Evolutionary conservation across 2,329 filamentous ascomycete species (phyloP).

Genomic region (Clonostachys byssicola): DNA sequence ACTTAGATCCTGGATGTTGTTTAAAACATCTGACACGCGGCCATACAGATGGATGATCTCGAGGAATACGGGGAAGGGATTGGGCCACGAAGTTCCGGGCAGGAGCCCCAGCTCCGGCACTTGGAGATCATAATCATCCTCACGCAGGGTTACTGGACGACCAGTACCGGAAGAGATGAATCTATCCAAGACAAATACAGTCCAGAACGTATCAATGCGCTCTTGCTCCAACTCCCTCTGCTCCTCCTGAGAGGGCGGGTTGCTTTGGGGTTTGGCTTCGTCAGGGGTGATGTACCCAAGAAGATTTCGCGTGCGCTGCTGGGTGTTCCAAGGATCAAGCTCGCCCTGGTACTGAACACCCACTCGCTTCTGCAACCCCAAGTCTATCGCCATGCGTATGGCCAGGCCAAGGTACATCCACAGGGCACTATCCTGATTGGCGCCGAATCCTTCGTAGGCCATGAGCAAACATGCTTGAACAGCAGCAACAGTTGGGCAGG

Average conservation of each 20-base stretch:
- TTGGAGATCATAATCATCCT: conserved; percentile 79
- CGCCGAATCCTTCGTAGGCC: conserved; percentile 86
- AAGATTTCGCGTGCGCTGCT: conserved; percentile 29
- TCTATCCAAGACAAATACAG: conserved; percentile 81
- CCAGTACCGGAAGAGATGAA: conserved; percentile 87
- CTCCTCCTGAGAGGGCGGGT: conserved; percentile 40
- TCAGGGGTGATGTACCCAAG: conserved; percentile 1
- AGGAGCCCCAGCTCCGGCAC: conserved; percentile 51
- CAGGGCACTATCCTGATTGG: conserved; percentile 80
- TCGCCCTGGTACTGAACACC: conserved; percentile 62
- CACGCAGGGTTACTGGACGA: conserved; percentile 75
- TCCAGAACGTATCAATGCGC: conserved; percentile 84
- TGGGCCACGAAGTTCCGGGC: conserved; percentile 64
- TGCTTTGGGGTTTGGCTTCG: conserved; percentile 19
- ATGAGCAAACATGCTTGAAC: conserved; percentile 81
- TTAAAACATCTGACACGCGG: conserved; percentile 77
- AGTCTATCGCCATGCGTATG: conserved; percentile 76
- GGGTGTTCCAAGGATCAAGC: conserved; percentile 43
- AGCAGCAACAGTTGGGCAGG: conserved; percentile 76
- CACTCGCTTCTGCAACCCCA: conserved; percentile 78
- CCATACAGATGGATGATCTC: conserved; percentile 85
- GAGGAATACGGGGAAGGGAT: conserved; percentile 75
- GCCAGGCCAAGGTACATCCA: conserved; percentile 93
- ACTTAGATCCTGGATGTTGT: conserved; percentile 69
- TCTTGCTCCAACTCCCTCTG: conserved; percentile 72